Evolutionary conservation across 1,284 basidiomycete species (phyloP).

Genomic region (Malassezia restricta): DNA sequence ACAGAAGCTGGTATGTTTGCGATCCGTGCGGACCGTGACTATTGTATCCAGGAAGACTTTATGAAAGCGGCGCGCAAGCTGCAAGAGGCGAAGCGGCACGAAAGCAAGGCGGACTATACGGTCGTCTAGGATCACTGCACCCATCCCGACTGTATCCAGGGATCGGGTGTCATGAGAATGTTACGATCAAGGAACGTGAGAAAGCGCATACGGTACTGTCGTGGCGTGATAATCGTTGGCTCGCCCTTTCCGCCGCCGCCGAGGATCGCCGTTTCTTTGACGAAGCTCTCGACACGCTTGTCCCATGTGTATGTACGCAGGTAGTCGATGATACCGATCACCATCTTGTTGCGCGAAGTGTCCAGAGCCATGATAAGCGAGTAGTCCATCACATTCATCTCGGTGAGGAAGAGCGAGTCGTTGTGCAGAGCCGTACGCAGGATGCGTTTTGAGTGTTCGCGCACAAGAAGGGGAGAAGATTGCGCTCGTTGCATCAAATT

Average conservation of each 20-base stretch:
- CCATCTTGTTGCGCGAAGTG: slow-evolving; percentile 47
- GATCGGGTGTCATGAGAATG: slow-evolving; percentile 34
- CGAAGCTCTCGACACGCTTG: slow-evolving; percentile 93
- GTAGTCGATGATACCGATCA: slow-evolving; percentile 94
- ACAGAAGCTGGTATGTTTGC: slow-evolving; percentile 99
- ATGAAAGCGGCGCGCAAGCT: slow-evolving; percentile 97
- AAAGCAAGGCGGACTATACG: slow-evolving; percentile 40
- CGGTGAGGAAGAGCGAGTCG: slow-evolving; percentile 71
- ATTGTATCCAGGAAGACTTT: slow-evolving; percentile 65
- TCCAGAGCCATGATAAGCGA: slow-evolving; percentile 81
- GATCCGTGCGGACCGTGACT: slow-evolving; percentile 71
- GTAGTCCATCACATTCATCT: slow-evolving; percentile 94
- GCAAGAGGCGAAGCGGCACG: slow-evolving; percentile 54
- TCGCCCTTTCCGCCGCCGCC: slow-evolving; percentile 52
- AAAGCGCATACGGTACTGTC: slow-evolving; percentile 42
- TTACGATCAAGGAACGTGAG: slow-evolving; percentile 38
- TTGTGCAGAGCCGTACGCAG: slow-evolving; percentile 80
- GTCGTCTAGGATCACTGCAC: slow-evolving; percentile 22
- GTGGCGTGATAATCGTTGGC: slow-evolving; percentile 43
- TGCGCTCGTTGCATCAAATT: slow-evolving; percentile 61
- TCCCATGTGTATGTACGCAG: slow-evolving; percentile 93
- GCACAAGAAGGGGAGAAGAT: slow-evolving; percentile 71
- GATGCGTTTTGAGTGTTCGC: slow-evolving; percentile 87
- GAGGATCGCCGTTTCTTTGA: slow-evolving; percentile 82
- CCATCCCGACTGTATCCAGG: slow-evolving; percentile 31